These are phyloP conservation scores for Podaxis carcinomalis DNA, from an alignment of 768 basidiomycete genomes.

Conservation along the genomic window DNA sequence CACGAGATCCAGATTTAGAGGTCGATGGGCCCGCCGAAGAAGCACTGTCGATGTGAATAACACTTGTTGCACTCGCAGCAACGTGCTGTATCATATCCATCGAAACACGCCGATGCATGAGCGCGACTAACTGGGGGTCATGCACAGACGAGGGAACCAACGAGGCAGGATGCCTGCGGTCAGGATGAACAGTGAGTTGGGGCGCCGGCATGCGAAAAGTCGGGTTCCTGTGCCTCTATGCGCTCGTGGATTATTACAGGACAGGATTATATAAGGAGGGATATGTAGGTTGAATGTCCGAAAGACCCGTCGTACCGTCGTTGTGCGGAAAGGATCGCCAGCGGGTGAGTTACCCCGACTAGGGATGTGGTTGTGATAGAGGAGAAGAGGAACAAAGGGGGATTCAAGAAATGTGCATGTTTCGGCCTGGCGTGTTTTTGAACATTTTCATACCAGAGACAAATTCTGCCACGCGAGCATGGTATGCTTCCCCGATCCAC, in stretches of 20 bases:
- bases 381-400: slow-evolving; percentile 18
- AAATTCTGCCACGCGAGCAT: slow-evolving; percentile 11
- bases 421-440: slow-evolving; percentile 13
- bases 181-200: slow-evolving; percentile 1
- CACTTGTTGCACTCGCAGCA: slow-evolving; percentile 69
- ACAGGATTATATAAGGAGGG: slow-evolving; percentile 17
- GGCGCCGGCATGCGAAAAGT: neutral
- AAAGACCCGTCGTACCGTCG: slow-evolving; percentile 14
- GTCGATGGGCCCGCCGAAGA: neutral
- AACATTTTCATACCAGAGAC: slow-evolving; percentile 11
- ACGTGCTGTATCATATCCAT: slow-evolving; percentile 85
- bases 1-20: slow-evolving; percentile 5
- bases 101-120: slow-evolving; percentile 75
- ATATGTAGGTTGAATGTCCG: slow-evolving; percentile 27
- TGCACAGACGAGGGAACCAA: slow-evolving; percentile 74
- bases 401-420: slow-evolving; percentile 5
- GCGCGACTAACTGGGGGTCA: slow-evolving; percentile 74
- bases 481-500: neutral
- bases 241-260: neutral
- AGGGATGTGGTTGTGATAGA: slow-evolving; percentile 32
- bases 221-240: neutral
- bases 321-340: slow-evolving; percentile 12
- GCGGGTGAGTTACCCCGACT: slow-evolving; percentile 32
- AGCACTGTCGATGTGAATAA: slow-evolving; percentile 69
- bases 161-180: slow-evolving; percentile 67